Conservation (phyloP, 495 filamentous ascomycete genomes). For the Penicillium tannophilum region DNA sequence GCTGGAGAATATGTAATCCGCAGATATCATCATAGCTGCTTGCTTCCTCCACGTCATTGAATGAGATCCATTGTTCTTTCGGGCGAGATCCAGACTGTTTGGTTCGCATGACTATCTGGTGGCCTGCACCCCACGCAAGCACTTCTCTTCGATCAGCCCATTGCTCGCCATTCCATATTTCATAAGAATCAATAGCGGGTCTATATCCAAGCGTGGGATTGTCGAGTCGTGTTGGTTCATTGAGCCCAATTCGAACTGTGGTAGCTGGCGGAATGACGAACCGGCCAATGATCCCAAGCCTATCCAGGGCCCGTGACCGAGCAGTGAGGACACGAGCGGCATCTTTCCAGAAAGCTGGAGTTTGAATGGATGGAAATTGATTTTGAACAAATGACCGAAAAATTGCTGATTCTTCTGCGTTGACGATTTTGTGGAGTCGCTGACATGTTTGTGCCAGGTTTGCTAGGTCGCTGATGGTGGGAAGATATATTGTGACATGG, state of each 20-base stretch:
- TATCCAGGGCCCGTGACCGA: slow-evolving; percentile 60
- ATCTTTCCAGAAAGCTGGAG: slow-evolving; percentile 52
- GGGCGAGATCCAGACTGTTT: slow-evolving; percentile 30
- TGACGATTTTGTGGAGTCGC: slow-evolving; percentile 50
- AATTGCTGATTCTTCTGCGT: slow-evolving; percentile 58
- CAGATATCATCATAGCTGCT: slow-evolving; percentile 69
- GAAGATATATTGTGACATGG: slow-evolving; percentile 55
- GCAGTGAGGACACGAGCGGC: slow-evolving; percentile 58
- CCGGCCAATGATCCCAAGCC: slow-evolving; percentile 58
- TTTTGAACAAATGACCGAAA: slow-evolving; percentile 52
- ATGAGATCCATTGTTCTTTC: slow-evolving; percentile 49
- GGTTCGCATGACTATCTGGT: slow-evolving; percentile 54
- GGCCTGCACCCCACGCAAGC: slow-evolving; percentile 63
- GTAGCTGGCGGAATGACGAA: slow-evolving; percentile 47
- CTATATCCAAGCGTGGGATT: slow-evolving; percentile 67
- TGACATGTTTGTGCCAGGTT: slow-evolving; percentile 53
- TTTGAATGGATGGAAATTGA: slow-evolving; percentile 51
- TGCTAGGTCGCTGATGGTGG: slow-evolving; percentile 51
- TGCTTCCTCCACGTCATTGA: slow-evolving; percentile 49
- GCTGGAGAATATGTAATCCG: slow-evolving; percentile 53
- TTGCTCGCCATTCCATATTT: slow-evolving; percentile 49
- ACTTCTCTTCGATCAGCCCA: slow-evolving; percentile 61
- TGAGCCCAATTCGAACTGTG: slow-evolving; percentile 32
- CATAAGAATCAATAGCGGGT: slow-evolving; percentile 63
- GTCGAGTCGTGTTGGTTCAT: slow-evolving; percentile 32